phyloP scores from a whole-genome alignment of 306 rosid species.

The Pyrus betulifolia region DNA sequence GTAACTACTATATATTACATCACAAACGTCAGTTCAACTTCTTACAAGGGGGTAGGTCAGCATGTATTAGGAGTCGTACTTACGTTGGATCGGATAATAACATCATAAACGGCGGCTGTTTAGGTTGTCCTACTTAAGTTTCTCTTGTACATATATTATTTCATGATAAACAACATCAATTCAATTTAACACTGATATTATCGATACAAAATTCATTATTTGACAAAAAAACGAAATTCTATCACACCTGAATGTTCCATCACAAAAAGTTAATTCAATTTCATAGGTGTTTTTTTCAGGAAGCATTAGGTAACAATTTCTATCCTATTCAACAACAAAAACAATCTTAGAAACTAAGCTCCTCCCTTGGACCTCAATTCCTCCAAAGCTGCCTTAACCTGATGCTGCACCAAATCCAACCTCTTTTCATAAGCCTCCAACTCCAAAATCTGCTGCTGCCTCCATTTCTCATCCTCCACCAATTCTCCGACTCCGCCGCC shows the following conservation, averaged over 20 bases:
- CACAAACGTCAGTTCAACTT: not conserved
- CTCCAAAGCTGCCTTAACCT: conserved; percentile 59
- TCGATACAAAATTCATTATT: too few relatives aligned
- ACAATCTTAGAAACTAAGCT: not conserved
- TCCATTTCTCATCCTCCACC: conserved; percentile 42
- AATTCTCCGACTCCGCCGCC: conserved; percentile 12
- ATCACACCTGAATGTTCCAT: not conserved
- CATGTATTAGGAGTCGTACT: not conserved
- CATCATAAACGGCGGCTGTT: too few relatives aligned
- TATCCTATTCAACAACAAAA: not conserved
- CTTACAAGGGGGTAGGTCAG: not conserved
- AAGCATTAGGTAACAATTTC: not conserved
- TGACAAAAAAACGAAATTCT: too few relatives aligned
- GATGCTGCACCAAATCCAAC: conserved; percentile 63
- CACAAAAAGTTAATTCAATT: not conserved
- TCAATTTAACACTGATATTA: too few relatives aligned
- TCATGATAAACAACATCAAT: too few relatives aligned
- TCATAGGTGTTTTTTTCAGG: not conserved
- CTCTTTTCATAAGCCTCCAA: conserved; percentile 61
- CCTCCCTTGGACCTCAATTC: conserved; percentile 40
- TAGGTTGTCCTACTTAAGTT: too few relatives aligned
- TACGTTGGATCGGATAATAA: not conserved
- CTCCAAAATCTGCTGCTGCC: conserved; percentile 49
- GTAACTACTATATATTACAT: not conserved
- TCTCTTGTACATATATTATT: too few relatives aligned